Conservation (phyloP, 2,329 filamentous ascomycete genomes). For the Colletotrichum abscissum region DNA sequence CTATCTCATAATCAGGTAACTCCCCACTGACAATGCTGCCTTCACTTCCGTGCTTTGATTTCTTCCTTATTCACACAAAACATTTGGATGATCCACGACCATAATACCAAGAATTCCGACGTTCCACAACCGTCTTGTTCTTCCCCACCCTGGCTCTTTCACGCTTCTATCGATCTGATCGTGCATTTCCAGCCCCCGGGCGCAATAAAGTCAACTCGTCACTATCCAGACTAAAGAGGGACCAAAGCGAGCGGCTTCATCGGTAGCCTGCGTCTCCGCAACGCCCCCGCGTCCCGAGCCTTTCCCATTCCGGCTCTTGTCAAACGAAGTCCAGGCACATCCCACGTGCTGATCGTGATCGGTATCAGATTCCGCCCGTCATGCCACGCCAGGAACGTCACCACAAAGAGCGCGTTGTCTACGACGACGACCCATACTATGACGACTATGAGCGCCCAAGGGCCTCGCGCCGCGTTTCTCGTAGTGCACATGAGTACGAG, state of each 20-base stretch:
- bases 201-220: conserved; percentile 9
- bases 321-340: not conserved
- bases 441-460: conserved; percentile 15
- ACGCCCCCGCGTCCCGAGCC: not conserved
- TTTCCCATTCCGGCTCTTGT: conserved; percentile 7
- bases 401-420: conserved; percentile 1
- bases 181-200: not conserved
- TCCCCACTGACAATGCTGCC: not conserved
- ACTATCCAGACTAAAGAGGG: not conserved
- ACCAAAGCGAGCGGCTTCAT: not conserved
- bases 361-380: not conserved
- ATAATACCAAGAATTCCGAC: not conserved
- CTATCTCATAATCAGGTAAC: conserved; percentile 11
- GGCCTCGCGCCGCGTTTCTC: conserved; percentile 18
- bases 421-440: conserved; percentile 30
- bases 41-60: not conserved
- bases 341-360: not conserved
- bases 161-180: not conserved
- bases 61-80: conserved; percentile 8
- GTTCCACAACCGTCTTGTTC: not conserved
- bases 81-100: not conserved
- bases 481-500: conserved; percentile 14
- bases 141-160: not conserved
- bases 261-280: not conserved
- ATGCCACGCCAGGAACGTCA: conserved; percentile 30